Evolutionary conservation across 2,329 filamentous ascomycete genomes (phyloP), one percentile per base, ranked within the genome.

Genomic region (Ophiosphaerella herpotricha): DNA sequence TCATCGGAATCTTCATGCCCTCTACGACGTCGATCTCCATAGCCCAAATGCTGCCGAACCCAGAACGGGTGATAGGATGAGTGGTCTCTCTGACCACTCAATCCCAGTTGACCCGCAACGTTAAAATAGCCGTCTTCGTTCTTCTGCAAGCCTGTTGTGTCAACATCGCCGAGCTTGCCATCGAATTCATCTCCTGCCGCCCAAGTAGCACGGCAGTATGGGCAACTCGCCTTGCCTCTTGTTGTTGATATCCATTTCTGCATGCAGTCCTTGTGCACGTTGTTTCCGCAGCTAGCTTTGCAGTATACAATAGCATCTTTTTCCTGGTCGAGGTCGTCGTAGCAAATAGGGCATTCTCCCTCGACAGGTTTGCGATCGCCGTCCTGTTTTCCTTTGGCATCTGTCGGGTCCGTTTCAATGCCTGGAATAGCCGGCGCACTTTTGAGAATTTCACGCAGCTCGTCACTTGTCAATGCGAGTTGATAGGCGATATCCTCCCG

Each of bases 301-400:
- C 85, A 87, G 77, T 82, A 87, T 3, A 70, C 67, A 26, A 68
- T 68, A 2, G 58, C 48, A 41, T 72, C 66, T 3, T 74, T 74
- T 3, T 64, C 65, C 1, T 76, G n/a, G 3, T 63, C 50, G 26
- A 71, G 61, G n/a, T 70, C 64, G 37, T 61, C 61, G 32, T 71
- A 71, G 46, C 85, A 87, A 54, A 87, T 83, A 0, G 83, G 82
- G 59, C 85, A 87, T 52, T 86, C 82, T 18, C 82, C 84, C 43
- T 85, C 81, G 31, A 85, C 68, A 1, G 81, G 74, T 60, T 85
- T 86, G 49, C 83, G 80, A 14, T 80, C 80, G 14, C 79, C 77
- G 24, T 77, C 66, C 18, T 75, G 70, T n/a, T 60, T 50, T 24
- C 50, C 52, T 9, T 55, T 67, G 6, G 55, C 47, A 8, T 75